phyloP scores from a whole-genome alignment of 768 basidiomycete species.

The Trametes cingulata region DNA sequence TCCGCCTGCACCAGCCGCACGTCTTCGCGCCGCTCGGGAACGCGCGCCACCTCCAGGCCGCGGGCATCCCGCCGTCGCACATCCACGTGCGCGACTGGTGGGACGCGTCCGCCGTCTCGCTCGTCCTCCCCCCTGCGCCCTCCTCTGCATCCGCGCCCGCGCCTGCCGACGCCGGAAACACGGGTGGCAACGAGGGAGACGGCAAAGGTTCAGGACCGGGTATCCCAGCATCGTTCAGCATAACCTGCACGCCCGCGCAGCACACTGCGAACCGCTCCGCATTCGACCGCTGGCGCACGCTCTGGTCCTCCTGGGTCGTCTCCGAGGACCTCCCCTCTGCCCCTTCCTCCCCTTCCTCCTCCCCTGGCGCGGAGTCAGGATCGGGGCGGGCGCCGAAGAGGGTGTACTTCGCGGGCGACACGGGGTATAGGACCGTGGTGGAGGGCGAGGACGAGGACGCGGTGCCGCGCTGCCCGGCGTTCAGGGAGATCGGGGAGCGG shows the following conservation, averaged over 20 bases:
- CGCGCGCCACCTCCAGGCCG: constrained; percentile 32
- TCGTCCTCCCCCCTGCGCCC: constrained; percentile 21
- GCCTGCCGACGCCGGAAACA: no score
- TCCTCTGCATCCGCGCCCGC: no score
- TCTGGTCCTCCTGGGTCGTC: constrained; percentile 71
- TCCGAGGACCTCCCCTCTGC: constrained; percentile 45
- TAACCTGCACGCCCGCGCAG: constrained; percentile 65
- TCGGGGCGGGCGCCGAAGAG: constrained; percentile 36
- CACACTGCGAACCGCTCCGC: constrained; percentile 57
- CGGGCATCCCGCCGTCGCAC: constrained; percentile 34
- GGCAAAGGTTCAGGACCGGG: no score
- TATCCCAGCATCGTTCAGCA: constrained; percentile 42
- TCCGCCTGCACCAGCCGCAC: constrained; percentile 32
- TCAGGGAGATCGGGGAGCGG: constrained; percentile 64
- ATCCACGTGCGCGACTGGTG: constrained; percentile 56
- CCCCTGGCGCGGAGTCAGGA: no score
- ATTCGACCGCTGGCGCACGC: constrained; percentile 53
- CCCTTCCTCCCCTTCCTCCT: no score
- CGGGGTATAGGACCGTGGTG: constrained; percentile 54
- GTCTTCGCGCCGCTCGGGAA: constrained; percentile 52
- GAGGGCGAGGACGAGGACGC: constrained; percentile 48
- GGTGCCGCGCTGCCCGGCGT: constrained; percentile 69
- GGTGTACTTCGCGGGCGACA: constrained; percentile 71
- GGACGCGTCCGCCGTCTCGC: constrained; percentile 34
- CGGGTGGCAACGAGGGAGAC: no score